Evolutionary conservation across 2,329 filamentous ascomycete species (phyloP).

Genomic region (Epichloe sibirici): DNA sequence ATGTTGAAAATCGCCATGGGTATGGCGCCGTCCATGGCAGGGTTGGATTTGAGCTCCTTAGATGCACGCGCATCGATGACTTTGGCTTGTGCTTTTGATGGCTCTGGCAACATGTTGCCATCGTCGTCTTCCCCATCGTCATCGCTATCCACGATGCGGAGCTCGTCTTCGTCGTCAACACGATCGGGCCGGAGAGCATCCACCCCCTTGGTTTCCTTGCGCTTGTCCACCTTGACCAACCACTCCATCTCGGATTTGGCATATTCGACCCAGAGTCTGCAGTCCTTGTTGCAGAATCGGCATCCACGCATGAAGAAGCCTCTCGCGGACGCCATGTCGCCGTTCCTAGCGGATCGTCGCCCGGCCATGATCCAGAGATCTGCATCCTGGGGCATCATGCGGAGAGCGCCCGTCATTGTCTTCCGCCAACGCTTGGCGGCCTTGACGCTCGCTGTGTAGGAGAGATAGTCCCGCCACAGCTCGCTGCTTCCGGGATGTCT

Average conservation of each 20-base stretch:
- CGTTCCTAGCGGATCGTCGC: constrained; percentile 62
- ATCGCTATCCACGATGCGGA: constrained; percentile 31
- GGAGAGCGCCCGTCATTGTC: constrained; percentile 55
- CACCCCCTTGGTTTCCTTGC: constrained; percentile 42
- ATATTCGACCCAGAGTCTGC: constrained; percentile 77
- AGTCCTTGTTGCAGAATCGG: constrained; percentile 71
- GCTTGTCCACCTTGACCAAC: constrained; percentile 65
- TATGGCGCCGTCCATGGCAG: constrained; percentile 84
- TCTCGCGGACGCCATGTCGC: constrained; percentile 77
- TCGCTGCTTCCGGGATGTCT: constrained; percentile 72
- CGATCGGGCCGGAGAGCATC: constrained; percentile 33
- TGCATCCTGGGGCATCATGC: constrained; percentile 73
- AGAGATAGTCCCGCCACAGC: constrained; percentile 84
- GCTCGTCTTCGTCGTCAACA: constrained; percentile 36
- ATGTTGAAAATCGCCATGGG: constrained; percentile 86
- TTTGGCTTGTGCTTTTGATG: constrained; percentile 26
- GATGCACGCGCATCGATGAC: constrained; percentile 35
- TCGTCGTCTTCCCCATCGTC: constrained; percentile 34
- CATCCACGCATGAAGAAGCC: constrained; percentile 81
- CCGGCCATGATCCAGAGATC: constrained; percentile 82
- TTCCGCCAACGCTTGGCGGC: constrained; percentile 54
- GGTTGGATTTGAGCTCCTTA: constrained; percentile 54
- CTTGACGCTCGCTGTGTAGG: constrained; percentile 60
- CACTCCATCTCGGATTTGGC: constrained; percentile 88
- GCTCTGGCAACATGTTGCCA: constrained; percentile 32